phyloP scores from a whole-genome alignment of 345 rosid genomes.

The Corchorus capsularis region DNA sequence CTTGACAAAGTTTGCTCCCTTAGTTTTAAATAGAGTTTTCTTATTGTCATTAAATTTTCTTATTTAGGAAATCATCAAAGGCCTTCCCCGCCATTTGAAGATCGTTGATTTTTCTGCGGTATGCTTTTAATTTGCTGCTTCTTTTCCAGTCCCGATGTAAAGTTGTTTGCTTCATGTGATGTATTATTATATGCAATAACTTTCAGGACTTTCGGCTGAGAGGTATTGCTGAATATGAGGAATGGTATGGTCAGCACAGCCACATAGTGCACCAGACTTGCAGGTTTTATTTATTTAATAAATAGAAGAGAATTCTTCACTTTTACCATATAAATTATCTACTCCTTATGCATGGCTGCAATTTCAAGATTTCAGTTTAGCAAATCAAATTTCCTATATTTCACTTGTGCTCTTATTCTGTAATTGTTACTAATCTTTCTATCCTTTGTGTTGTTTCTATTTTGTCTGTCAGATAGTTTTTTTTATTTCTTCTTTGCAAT shows the following conservation, averaged over 20 bases:
- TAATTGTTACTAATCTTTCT: background rate
- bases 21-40: background rate
- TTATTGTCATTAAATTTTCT: slow-evolving; percentile 1
- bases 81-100: slow-evolving; percentile 67
- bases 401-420: background rate
- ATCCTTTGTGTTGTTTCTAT: background rate
- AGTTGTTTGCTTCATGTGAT: slow-evolving; percentile 17
- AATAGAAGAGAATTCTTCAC: background rate
- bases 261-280: slow-evolving; percentile 80
- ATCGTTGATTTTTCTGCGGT: slow-evolving; percentile 98
- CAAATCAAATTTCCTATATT: background rate
- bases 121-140: slow-evolving; percentile 26
- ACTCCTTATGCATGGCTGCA: background rate
- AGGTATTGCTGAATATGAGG: slow-evolving; percentile 74
- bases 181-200: background rate
- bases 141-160: background rate
- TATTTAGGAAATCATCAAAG: slow-evolving; percentile 80
- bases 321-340: background rate
- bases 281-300: slow-evolving; percentile 48
- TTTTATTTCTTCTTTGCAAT: background rate
- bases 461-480: background rate
- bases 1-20: background rate
- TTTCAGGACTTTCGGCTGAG: slow-evolving; percentile 75
- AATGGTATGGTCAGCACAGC: slow-evolving; percentile 99
- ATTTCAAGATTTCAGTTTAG: background rate